Conservation (phyloP, 1,284 basidiomycete genomes). For the Ustilago trichophora region DNA sequence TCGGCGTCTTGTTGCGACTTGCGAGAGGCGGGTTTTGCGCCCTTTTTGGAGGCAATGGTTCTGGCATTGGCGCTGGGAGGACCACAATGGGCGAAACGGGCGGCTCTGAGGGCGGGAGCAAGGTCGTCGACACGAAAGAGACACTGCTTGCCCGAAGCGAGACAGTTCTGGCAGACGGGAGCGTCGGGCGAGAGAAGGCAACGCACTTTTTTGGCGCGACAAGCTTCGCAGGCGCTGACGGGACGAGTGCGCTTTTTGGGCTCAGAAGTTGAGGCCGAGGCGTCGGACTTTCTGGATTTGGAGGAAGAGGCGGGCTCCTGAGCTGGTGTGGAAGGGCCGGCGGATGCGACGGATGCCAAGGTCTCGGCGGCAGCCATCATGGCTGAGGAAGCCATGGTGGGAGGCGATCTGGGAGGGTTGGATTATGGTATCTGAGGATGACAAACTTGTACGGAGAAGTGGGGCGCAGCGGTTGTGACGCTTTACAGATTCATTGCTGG, state of each 20-base stretch:
- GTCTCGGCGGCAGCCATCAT: conserved; percentile 53
- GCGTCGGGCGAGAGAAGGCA: conserved; percentile 54
- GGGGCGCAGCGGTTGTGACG: background rate
- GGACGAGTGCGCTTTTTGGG: conserved; percentile 60
- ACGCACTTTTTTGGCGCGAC: conserved; percentile 59
- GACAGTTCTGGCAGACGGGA: conserved; percentile 57
- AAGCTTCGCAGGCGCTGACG: conserved; percentile 59
- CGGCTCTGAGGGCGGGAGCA: conserved; percentile 50
- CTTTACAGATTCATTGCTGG: too few species aligned
- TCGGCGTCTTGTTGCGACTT: conserved; percentile 18
- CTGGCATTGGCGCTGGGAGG: conserved; percentile 47
- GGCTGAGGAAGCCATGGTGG: conserved; percentile 37
- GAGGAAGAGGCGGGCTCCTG: conserved; percentile 13
- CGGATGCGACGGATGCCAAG: conserved; percentile 45
- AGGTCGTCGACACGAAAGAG: conserved; percentile 61
- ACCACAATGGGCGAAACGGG: conserved; percentile 54
- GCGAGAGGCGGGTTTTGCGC: conserved; percentile 21
- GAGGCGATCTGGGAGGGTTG: too few species aligned
- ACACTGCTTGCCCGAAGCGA: conserved; percentile 54
- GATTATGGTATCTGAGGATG: background rate
- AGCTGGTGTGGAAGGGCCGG: conserved; percentile 32
- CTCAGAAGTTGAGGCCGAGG: conserved; percentile 16
- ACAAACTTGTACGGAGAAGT: background rate
- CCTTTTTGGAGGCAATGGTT: conserved; percentile 43
- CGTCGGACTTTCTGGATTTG: conserved; percentile 10